Evolutionary conservation across 176 grass and related monocot genomes (phyloP).

Genomic region (Bonia amplexicaulis): DNA sequence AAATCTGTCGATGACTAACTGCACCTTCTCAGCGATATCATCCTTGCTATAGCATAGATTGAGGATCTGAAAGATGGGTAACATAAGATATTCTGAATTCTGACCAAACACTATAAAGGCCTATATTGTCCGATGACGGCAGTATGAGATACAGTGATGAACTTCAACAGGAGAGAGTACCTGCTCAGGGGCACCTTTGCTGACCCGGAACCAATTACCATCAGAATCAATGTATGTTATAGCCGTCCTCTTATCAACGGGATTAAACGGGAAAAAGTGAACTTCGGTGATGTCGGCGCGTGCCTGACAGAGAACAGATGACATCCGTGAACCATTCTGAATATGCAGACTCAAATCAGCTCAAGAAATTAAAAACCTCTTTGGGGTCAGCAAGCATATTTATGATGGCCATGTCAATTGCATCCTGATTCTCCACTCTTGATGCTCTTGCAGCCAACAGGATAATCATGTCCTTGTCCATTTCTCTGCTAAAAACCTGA

Average conservation of each 20-base stretch:
- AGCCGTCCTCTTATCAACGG: conserved; percentile 80
- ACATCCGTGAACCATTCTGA: not conserved
- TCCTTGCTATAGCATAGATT: conserved; percentile 59
- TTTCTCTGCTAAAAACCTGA: conserved; percentile 63
- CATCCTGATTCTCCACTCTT: conserved; percentile 81
- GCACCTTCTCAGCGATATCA: conserved; percentile 41
- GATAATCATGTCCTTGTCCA: conserved; percentile 67
- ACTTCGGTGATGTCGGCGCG: conserved; percentile 73
- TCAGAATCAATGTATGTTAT: conserved; percentile 67
- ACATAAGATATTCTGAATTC: not conserved
- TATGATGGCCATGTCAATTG: conserved; percentile 77
- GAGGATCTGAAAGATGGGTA: conserved; percentile 51
- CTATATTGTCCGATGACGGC: not conserved
- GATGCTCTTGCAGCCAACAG: conserved; percentile 74
- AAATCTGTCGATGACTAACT: conserved; percentile 54
- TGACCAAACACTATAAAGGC: not conserved
- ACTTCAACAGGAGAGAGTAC: conserved; percentile 19
- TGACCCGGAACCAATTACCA: conserved; percentile 71
- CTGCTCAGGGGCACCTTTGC: conserved; percentile 94
- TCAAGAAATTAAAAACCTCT: conserved; percentile 42
- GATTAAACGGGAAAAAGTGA: conserved; percentile 86
- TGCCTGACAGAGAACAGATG: conserved; percentile 38
- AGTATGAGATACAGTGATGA: not conserved
- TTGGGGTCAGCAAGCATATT: conserved; percentile 78
- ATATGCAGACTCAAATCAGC: not conserved